Conservation (phyloP, 148 eudicot species). For the Arbutus unedo region DNA sequence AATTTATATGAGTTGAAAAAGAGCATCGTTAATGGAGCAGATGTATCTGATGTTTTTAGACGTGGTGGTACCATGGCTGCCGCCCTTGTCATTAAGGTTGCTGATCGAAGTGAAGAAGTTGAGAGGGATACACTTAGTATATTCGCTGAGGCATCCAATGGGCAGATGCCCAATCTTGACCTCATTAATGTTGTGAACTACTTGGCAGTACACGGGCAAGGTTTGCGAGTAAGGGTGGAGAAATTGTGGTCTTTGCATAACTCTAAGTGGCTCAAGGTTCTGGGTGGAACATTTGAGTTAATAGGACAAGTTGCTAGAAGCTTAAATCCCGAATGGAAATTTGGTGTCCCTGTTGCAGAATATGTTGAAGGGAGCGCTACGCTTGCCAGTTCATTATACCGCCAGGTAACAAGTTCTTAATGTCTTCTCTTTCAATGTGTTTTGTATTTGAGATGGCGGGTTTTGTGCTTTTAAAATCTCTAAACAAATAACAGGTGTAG, state of each 20-base stretch:
- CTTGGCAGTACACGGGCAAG: constrained; percentile 87
- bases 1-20: constrained; percentile 17
- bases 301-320: constrained; percentile 64
- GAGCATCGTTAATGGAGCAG: constrained; percentile 22
- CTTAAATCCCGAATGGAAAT: constrained; percentile 74
- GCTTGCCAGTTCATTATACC: constrained; percentile 86
- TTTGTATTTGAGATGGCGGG: neutral
- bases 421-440: neutral
- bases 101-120: constrained; percentile 31
- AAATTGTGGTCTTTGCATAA: constrained; percentile 59
- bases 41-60: constrained; percentile 44
- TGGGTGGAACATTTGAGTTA: constrained; percentile 57
- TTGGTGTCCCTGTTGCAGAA: constrained; percentile 72
- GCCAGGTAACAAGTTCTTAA: constrained; percentile 51
- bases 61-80: constrained; percentile 99
- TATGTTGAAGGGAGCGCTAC: constrained; percentile 91
- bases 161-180: constrained; percentile 98
- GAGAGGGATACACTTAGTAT: constrained; percentile 61
- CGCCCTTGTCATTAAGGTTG: constrained; percentile 84
- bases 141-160: constrained; percentile 95
- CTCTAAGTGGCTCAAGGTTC: constrained; percentile 51
- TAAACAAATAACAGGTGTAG: neutral
- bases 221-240: constrained; percentile 69
- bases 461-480: neutral
- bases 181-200: constrained; percentile 87